Base-by-base conservation (phyloP, 2,329 filamentous ascomycete genomes). In the Arthrobotrys iridis region DNA sequence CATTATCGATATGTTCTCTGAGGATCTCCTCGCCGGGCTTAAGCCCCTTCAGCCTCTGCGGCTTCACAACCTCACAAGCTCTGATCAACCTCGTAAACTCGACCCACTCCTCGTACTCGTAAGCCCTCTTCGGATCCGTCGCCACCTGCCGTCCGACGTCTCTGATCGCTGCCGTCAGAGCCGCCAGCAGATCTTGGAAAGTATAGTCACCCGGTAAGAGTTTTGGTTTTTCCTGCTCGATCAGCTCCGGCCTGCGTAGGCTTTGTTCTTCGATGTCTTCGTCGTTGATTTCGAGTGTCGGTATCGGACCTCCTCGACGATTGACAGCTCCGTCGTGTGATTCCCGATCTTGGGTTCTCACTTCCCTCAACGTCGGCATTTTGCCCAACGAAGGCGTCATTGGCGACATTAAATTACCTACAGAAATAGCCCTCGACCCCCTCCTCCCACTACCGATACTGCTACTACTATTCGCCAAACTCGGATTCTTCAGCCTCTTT, bases 31-130 rank as follows among this genome's bases (percentile, higher is more conserved):
- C 72, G 2, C 64, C 72, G 4, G 65, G 58, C 20, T 76, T 71
- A 10, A 70, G 86, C 0, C 90, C 83, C 88, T 41, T 87, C 86
- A 33, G 86, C 84, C 20, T 87, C 85, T 72, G 87, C 86, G 11
- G 86, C 84, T 3, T 82, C 75, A 28, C 82, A 78, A 1, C 8
- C 60, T 75, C 77, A 7, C 57, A 72, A 1, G 77, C 60, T 28
- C 83, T 79, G 41, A 96, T 91, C 33, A 97, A 85, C 26, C 88
- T 87, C 4, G 93, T 89, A 78, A 92, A 95, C 84, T 92, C 92
- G 0, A 91, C 91, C 93, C 93, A 96, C 80, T 96, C 90, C 77
- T 93, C 88, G 77, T 93, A 97, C 0, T 84, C 85, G 80, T 97
- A 97, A 63, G 85, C 86, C 65, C 88, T 88, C 0, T 86, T 84